Percentiles rank a stretch among this genome's conserved stretches.
phyloP scores from a whole-genome alignment of 352 stramenopile genomes.

The Pythium vanterpoolii region DNA sequence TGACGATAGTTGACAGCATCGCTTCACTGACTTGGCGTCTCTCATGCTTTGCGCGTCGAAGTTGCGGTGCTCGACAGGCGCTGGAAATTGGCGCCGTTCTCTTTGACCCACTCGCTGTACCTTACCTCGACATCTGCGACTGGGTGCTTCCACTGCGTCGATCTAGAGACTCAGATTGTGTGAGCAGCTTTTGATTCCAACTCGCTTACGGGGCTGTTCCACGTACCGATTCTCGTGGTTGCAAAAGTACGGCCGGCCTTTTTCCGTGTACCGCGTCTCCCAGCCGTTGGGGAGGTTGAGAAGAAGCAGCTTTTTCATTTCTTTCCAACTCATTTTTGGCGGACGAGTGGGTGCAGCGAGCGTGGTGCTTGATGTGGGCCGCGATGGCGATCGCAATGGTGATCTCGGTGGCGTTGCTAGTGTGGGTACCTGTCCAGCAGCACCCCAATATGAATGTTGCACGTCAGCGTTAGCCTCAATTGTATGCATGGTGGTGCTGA shows the following conservation, averaged over 20 bases:
- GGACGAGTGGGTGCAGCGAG: conserved; percentile 32
- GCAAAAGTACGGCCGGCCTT: conserved; percentile 81
- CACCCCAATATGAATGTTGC: too few relatives aligned
- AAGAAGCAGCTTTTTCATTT: conserved; percentile 71
- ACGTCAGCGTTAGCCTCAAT: too few relatives aligned
- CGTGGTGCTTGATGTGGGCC: conserved; percentile 17
- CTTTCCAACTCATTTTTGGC: conserved; percentile 62
- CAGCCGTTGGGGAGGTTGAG: conserved; percentile 73
- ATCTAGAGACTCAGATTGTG: conserved; percentile 29
- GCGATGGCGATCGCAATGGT: conserved; percentile 16
- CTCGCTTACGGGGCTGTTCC: neutral
- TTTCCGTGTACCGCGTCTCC: conserved; percentile 80
- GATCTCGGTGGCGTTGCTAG: too few relatives aligned
- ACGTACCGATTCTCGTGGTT: conserved; percentile 66
- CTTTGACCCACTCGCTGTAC: conserved; percentile 78
- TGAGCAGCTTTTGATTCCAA: neutral
- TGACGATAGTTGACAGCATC: neutral
- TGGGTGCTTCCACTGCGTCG: conserved; percentile 86
- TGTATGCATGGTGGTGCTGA: too few relatives aligned
- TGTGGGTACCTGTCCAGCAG: too few relatives aligned
- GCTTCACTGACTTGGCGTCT: too few relatives aligned
- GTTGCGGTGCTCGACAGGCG: conserved; percentile 5
- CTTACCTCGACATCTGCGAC: conserved; percentile 62
- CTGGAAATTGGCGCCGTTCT: conserved; percentile 53
- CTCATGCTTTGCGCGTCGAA: neutral